A percentile compares a stretch with the other conserved stretches of the same genome.
phyloP scores from a whole-genome alignment of 768 basidiomycete genomes.

The Lactarius trivialis region DNA sequence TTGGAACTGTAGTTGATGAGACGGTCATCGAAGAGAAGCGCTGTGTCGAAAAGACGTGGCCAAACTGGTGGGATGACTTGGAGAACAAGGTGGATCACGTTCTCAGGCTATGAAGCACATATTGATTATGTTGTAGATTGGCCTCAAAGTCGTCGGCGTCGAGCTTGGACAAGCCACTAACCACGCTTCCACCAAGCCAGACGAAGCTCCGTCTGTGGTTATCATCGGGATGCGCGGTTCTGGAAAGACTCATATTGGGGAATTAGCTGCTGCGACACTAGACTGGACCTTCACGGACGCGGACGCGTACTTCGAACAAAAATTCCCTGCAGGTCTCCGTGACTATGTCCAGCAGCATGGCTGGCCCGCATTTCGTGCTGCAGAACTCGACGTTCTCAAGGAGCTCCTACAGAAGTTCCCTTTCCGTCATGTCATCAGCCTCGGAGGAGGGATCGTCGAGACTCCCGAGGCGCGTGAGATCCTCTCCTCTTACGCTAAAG shows the following conservation, averaged over 20 bases:
- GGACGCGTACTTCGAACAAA: conserved; percentile 66
- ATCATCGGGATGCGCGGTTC: conserved; percentile 96
- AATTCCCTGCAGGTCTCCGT: conserved; percentile 54
- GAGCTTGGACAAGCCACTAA: conserved; percentile 49
- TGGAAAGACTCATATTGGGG: conserved; percentile 87
- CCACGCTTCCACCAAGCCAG: conserved; percentile 36
- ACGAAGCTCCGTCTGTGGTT: conserved; percentile 53
- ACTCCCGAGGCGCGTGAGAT: conserved; percentile 65
- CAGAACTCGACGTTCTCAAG: conserved; percentile 63
- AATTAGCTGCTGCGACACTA: conserved; percentile 65
- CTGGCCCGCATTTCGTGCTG: conserved; percentile 85
- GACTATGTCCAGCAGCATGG: conserved; percentile 77
- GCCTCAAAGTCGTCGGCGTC: conserved; percentile 79
- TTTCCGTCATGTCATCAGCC: conserved; percentile 69
- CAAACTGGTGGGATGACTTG: conserved; percentile 99
- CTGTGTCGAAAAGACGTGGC: conserved; percentile 99
- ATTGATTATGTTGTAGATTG: conserved; percentile 53
- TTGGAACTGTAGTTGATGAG: conserved; percentile 65
- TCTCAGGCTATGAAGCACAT: background rate
- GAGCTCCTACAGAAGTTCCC: conserved; percentile 55
- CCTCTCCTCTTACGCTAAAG: conserved; percentile 56
- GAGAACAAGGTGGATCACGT: conserved; percentile 72
- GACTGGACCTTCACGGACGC: conserved; percentile 79
- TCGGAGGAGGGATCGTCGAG: conserved; percentile 95
- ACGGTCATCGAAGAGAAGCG: conserved; percentile 91